Percentiles rank a stretch among this genome's conserved stretches.
phyloP scores from a whole-genome alignment of 805 yeast species.

The Priceomyces castillae region DNA sequence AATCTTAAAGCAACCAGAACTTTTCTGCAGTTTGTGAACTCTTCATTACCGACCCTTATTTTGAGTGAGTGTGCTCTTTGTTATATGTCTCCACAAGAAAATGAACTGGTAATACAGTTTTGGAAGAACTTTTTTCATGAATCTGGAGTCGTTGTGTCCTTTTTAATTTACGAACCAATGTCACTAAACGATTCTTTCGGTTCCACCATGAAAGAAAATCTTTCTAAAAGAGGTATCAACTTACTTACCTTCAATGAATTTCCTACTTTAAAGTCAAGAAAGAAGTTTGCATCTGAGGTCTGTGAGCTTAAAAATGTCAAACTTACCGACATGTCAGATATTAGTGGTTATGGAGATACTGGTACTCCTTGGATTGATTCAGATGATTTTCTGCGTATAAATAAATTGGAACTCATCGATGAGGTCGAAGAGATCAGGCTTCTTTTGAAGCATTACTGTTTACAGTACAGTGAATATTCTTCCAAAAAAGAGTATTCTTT shows the following conservation, averaged over 20 bases:
- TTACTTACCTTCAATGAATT: constrained; percentile 55
- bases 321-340: constrained; percentile 46
- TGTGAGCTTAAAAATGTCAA: constrained; percentile 28
- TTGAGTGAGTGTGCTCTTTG: constrained; percentile 78
- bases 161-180: constrained; percentile 69
- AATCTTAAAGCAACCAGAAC: constrained; percentile 5
- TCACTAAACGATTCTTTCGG: constrained; percentile 65
- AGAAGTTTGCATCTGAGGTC: constrained; percentile 17
- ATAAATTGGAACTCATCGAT: constrained; percentile 62
- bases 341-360: constrained; percentile 33
- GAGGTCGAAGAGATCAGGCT: constrained; percentile 70
- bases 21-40: constrained; percentile 22
- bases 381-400: constrained; percentile 44
- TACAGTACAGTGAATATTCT: constrained; percentile 29
- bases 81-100: constrained; percentile 54
- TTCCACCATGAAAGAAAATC: constrained; percentile 60
- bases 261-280: constrained; percentile 39
- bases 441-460: constrained; percentile 60
- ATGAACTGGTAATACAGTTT: constrained; percentile 43
- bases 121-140: constrained; percentile 31
- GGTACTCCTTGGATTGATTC: constrained; percentile 40
- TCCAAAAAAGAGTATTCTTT: background rate
- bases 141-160: constrained; percentile 14
- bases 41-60: constrained; percentile 52
- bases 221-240: constrained; percentile 58